These are phyloP conservation scores for Populus hybrid DNA, from an alignment of 441 rosid species.

Conservation along the genomic window DNA sequence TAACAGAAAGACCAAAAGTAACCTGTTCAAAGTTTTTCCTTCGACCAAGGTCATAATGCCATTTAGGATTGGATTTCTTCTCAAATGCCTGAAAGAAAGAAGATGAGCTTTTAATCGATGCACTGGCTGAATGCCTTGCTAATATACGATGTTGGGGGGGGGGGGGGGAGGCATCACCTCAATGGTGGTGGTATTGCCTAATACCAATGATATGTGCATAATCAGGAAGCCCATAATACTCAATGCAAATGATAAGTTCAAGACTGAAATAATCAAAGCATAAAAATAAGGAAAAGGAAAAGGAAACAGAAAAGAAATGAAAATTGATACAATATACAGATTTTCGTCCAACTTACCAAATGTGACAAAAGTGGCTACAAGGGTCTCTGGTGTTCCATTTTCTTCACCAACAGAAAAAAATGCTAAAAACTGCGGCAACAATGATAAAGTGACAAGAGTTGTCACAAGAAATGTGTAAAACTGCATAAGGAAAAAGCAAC, in stretches of 20 bases:
- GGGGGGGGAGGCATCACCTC: slow-evolving; percentile 48
- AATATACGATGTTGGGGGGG: not conserved
- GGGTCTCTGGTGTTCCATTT: slow-evolving; percentile 63
- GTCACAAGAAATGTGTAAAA: slow-evolving; percentile 90
- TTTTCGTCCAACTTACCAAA: slow-evolving; percentile 46
- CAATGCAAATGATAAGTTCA: slow-evolving; percentile 79
- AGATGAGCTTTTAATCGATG: not conserved
- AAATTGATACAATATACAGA: not conserved
- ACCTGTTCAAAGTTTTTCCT: slow-evolving; percentile 90
- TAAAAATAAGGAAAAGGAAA: slow-evolving; percentile 5
- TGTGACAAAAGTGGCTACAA: slow-evolving; percentile 66
- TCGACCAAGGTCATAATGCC: slow-evolving; percentile 87
- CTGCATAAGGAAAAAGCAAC: slow-evolving; percentile 43
- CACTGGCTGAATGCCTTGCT: not conserved
- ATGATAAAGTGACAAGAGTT: slow-evolving; percentile 61
- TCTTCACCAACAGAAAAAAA: slow-evolving; percentile 75
- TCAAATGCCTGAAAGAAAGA: slow-evolving; percentile 66
- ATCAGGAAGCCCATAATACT: slow-evolving; percentile 85
- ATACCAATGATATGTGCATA: slow-evolving; percentile 68
- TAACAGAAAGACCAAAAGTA: not conserved
- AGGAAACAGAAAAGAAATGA: slow-evolving; percentile 6
- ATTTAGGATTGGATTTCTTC: slow-evolving; percentile 62
- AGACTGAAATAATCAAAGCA: slow-evolving; percentile 45
- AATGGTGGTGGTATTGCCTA: slow-evolving; percentile 71
- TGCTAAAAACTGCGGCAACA: slow-evolving; percentile 63